A percentile compares a stretch with the other conserved stretches of the same genome.
phyloP scores from a whole-genome alignment of 176 grass and related monocot genomes.

The Pontederia crassipes region DNA sequence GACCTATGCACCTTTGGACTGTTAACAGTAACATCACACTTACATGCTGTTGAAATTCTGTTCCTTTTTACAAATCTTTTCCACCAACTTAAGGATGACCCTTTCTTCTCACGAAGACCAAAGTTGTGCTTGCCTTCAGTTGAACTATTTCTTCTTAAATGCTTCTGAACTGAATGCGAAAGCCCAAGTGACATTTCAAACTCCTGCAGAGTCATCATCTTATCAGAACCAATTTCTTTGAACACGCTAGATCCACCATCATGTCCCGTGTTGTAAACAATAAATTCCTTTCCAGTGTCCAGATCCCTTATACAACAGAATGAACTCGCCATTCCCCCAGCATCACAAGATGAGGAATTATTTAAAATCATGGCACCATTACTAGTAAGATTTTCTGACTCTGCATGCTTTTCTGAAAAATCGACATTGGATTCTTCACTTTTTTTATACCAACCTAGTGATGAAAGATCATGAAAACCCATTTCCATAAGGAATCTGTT shows the following conservation, averaged over 20 bases:
- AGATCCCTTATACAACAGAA: slow-evolving; percentile 39
- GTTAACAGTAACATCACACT: slow-evolving; percentile 41
- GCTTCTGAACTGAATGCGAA: slow-evolving; percentile 35
- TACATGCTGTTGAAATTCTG: slow-evolving; percentile 28
- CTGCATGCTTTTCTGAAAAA: slow-evolving; percentile 11
- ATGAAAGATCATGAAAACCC: slow-evolving; percentile 44
- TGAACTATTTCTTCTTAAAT: slow-evolving; percentile 21
- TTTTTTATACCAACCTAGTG: slow-evolving; percentile 13
- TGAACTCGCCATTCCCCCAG: slow-evolving; percentile 8
- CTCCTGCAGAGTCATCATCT: slow-evolving; percentile 50
- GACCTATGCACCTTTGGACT: slow-evolving; percentile 22
- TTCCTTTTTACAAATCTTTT: slow-evolving; percentile 42
- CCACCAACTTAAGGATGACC: slow-evolving; percentile 40
- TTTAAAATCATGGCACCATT: slow-evolving; percentile 10
- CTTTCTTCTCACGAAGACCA: slow-evolving; percentile 22
- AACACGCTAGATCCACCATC: slow-evolving; percentile 35
- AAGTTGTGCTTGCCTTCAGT: not conserved
- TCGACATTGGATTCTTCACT: slow-evolving; percentile 23
- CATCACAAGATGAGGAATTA: slow-evolving; percentile 19
- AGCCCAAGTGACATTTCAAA: slow-evolving; percentile 49
- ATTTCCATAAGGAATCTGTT: slow-evolving; percentile 48
- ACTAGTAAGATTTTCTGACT: slow-evolving; percentile 20
- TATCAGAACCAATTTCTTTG: slow-evolving; percentile 56
- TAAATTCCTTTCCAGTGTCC: slow-evolving; percentile 32
- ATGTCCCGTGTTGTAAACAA: slow-evolving; percentile 24